Evolutionary conservation across 2,329 filamentous ascomycete species (phyloP), one percentile per base, ranked within the genome.

Genomic region (Cytospora chrysosperma): DNA sequence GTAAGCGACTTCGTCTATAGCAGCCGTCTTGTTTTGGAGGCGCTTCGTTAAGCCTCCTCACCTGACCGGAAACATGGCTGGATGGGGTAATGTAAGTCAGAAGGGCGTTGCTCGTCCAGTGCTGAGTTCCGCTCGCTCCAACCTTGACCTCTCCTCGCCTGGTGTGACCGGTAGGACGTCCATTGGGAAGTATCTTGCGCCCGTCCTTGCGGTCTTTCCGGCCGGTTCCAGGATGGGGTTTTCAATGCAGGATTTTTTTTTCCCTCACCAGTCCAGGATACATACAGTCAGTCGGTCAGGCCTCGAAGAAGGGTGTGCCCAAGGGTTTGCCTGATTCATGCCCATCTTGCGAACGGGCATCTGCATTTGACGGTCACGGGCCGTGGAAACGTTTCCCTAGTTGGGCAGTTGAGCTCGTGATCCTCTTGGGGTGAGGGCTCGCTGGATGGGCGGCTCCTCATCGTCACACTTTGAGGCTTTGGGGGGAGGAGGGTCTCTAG

Each of bases 221-320:
- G 52, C 3, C 52, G 6, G 30, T 15, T 24, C 28, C 24, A 21
- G 5, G 52, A 55, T 40, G 52, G 30, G 52, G 52, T 55, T 30
- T 30, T 34, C 34, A 34, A 8, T 55, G 30, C 50, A 34, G 24
- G 27, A 54, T 37, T 55, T 34, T n/a, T n/a, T n/a, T n/a, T n/a
- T n/a, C n/a, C n/a, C n/a, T 34, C 52, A 55, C 52, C 34, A n/a
- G 12, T 55, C 52, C 52, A n/a, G n/a, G n/a, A 55, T 32, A 32
- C 30, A 32, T 10, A 32, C 8, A 32, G 30, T 10, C 17, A 6
- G 52, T 17, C 24, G 30, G 17, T 21, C 30, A 55, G 9, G 19
- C 24, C 30, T 24, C 30, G n/a, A 17, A 13, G 12, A 37, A 37
- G n/a, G n/a, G n/a, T n/a, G n/a, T n/a, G n/a, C n/a, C n/a, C n/a